Conservation (phyloP, 805 yeast genomes). For the Saccharomycopsis fodiens region DNA sequence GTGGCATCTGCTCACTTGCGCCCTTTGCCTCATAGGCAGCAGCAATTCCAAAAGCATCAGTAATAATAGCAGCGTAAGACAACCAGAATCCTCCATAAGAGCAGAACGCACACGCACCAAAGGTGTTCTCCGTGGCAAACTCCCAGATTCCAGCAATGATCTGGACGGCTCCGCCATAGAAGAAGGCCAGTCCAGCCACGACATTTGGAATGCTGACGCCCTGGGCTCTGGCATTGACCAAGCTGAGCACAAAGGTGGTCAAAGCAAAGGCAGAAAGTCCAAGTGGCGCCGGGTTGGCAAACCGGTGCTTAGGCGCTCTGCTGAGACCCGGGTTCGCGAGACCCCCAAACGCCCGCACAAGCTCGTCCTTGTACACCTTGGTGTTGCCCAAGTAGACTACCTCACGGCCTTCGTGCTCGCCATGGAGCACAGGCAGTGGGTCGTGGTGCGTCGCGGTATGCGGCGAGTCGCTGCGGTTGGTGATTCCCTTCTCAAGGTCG, state of each 20-base stretch:
- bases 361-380: constrained; percentile 54
- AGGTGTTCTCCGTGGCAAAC: constrained; percentile 53
- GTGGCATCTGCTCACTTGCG: constrained; percentile 29
- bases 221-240: constrained; percentile 48
- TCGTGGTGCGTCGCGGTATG: neutral
- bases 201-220: constrained; percentile 45
- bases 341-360: constrained; percentile 75
- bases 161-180: constrained; percentile 59
- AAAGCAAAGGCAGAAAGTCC: constrained; percentile 57
- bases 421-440: neutral
- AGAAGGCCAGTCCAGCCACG: constrained; percentile 49
- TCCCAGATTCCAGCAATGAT: constrained; percentile 62
- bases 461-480: neutral
- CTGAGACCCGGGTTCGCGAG: constrained; percentile 62
- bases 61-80: constrained; percentile 50
- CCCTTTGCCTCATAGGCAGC: constrained; percentile 39
- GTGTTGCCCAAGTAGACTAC: constrained; percentile 66
- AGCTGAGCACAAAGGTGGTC: constrained; percentile 52
- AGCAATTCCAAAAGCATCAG: constrained; percentile 53
- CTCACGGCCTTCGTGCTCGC: constrained; percentile 29
- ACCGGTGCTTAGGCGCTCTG: constrained; percentile 48
- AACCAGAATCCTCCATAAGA: constrained; percentile 70
- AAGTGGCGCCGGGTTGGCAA: constrained; percentile 62
- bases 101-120: constrained; percentile 57
- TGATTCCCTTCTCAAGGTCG: neutral